Conservation (phyloP, 1,284 basidiomycete genomes). For the Marasmius fiardii region DNA sequence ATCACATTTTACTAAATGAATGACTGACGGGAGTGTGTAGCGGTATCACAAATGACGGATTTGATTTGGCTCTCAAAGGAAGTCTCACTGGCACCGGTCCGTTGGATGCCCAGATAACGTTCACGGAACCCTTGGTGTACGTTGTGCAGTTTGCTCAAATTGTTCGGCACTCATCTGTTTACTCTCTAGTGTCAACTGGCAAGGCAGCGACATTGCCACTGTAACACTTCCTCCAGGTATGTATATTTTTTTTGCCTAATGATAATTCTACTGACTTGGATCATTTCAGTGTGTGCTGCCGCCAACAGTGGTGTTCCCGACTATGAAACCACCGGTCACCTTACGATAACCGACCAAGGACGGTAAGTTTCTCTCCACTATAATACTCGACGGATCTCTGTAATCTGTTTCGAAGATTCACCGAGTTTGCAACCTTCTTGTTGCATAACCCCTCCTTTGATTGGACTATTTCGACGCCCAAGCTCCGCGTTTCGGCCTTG, state of each 20-base stretch:
- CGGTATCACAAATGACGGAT: slow-evolving; percentile 57
- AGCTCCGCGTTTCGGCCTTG: slow-evolving; percentile 61
- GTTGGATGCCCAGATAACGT: slow-evolving; percentile 62
- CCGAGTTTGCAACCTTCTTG: slow-evolving; percentile 63
- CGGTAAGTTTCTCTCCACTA: slow-evolving; percentile 30
- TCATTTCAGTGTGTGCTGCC: slow-evolving; percentile 57
- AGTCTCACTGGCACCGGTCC: slow-evolving; percentile 62
- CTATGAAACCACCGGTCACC: slow-evolving; percentile 47
- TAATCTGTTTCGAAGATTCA: slow-evolving; percentile 43
- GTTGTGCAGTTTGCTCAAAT: background rate
- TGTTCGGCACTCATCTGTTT: slow-evolving; percentile 5
- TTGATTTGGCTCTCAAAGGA: slow-evolving; percentile 55
- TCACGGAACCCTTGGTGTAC: slow-evolving; percentile 51
- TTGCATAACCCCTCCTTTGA: slow-evolving; percentile 65
- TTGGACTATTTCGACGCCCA: slow-evolving; percentile 68
- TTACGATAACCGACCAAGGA: slow-evolving; percentile 51
- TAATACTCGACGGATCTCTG: background rate
- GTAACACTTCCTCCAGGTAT: slow-evolving; percentile 58
- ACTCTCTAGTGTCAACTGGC: slow-evolving; percentile 54
- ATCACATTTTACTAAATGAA: slow-evolving; percentile 11
- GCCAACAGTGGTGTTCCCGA: slow-evolving; percentile 69
- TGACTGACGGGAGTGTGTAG: slow-evolving; percentile 22
- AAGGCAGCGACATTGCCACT: slow-evolving; percentile 64
- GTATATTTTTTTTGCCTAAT: slow-evolving; percentile 12
- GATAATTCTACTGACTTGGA: slow-evolving; percentile 2